Evolutionary conservation across 306 rosid genomes (phyloP).

Genomic region (Trichosanthes cucumerina): DNA sequence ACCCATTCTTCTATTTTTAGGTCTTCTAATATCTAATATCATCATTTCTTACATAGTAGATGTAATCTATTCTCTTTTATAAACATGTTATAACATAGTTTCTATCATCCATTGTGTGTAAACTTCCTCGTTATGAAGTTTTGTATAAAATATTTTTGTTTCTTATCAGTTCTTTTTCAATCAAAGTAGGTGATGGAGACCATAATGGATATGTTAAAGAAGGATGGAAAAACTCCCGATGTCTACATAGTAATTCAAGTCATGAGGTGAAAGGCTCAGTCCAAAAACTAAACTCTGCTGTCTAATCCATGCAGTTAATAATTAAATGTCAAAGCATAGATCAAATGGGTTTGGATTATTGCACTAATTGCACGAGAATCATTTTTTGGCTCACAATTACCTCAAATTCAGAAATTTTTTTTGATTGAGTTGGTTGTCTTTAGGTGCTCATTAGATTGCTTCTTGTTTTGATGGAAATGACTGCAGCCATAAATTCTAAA

Average conservation of each 20-base stretch:
- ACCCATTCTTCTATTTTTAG: neutral
- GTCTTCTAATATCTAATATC: neutral
- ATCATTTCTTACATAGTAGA: neutral
- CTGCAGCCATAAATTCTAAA: neutral
- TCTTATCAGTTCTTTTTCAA: slow-evolving; percentile 1
- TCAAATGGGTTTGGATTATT: neutral
- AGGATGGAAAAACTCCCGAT: slow-evolving; percentile 62
- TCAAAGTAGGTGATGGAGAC: slow-evolving; percentile 56
- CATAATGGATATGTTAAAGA: slow-evolving; percentile 58
- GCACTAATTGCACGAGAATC: neutral
- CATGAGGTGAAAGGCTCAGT: slow-evolving; percentile 49
- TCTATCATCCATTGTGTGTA: neutral
- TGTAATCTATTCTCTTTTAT: neutral
- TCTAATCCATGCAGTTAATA: neutral
- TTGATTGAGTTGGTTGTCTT: neutral
- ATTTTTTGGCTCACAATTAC: neutral
- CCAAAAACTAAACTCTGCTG: neutral
- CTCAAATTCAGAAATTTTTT: too few species aligned
- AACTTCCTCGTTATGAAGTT: neutral
- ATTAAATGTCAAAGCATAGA: neutral
- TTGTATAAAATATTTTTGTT: neutral
- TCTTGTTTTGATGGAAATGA: neutral
- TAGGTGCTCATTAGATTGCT: neutral
- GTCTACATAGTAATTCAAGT: slow-evolving; percentile 47
- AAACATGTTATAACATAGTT: neutral